Percentiles rank a stretch among this genome's conserved stretches.
phyloP scores from a whole-genome alignment of 1,139 yeast genomes.

The Hemisphaericaspora xylanilytica region DNA sequence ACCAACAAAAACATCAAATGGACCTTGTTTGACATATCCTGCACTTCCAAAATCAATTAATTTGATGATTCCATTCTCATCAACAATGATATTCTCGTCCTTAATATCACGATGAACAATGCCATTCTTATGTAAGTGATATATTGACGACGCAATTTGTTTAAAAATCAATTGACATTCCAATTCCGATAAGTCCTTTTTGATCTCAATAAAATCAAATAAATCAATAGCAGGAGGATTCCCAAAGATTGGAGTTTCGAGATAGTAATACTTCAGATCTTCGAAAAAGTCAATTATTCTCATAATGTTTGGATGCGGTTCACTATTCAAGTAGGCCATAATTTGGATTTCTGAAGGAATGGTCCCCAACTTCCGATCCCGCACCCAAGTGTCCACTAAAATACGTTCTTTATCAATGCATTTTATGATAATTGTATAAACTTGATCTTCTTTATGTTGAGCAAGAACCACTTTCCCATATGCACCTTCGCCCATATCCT shows the following conservation, averaged over 20 bases:
- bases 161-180: conserved; percentile 77
- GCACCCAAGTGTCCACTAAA: conserved; percentile 94
- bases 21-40: conserved; percentile 85
- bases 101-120: conserved; percentile 93
- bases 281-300: conserved; percentile 87
- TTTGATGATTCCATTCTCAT: conserved; percentile 71
- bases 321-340: conserved; percentile 70
- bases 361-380: conserved; percentile 87
- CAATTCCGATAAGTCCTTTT: conserved; percentile 69
- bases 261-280: conserved; percentile 81
- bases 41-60: conserved; percentile 95
- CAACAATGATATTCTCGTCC: conserved; percentile 91
- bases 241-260: conserved; percentile 90
- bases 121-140: conserved; percentile 79
- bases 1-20: conserved; percentile 96
- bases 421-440: conserved; percentile 73
- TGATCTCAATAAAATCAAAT: conserved; percentile 86
- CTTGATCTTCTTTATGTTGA: conserved; percentile 59
- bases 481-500: conserved; percentile 93
- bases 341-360: conserved; percentile 94
- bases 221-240: conserved; percentile 86
- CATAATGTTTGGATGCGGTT: conserved; percentile 85
- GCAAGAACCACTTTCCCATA: conserved; percentile 90
- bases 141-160: conserved; percentile 75
- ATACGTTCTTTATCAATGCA: conserved; percentile 90